Conservation (phyloP, 768 basidiomycete species). For the Psilocybe cubensis region DNA sequence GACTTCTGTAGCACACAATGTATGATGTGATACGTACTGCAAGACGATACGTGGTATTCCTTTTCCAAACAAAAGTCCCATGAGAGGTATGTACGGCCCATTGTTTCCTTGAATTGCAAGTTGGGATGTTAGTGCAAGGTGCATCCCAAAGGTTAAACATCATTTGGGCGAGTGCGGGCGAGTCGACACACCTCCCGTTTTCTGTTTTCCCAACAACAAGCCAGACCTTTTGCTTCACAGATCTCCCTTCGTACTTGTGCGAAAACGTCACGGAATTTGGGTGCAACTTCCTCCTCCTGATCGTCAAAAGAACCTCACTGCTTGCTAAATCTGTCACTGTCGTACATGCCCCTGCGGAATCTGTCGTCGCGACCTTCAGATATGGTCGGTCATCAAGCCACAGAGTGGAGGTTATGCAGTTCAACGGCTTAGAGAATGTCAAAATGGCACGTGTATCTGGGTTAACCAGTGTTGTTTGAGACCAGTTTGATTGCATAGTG, state of each 20-base stretch:
- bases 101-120: conserved; percentile 7
- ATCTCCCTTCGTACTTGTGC: conserved; percentile 19
- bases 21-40: conserved; percentile 10
- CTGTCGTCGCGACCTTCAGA: conserved; percentile 23
- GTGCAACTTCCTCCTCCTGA: conserved; percentile 19
- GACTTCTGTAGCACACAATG: neutral
- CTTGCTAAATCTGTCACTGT: conserved; percentile 22
- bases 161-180: no score
- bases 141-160: no score
- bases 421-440: conserved; percentile 22
- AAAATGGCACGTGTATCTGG: conserved; percentile 9
- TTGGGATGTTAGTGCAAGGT: no score
- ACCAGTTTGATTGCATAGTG: neutral
- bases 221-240: conserved; percentile 26
- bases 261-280: conserved; percentile 28
- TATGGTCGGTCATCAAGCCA: conserved; percentile 19
- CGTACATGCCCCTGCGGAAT: conserved; percentile 18
- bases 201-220: conserved; percentile 12
- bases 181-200: conserved; percentile 21
- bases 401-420: conserved; percentile 22
- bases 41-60: conserved; percentile 12
- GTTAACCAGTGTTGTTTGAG: conserved; percentile 17
- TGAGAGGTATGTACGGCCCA: conserved; percentile 8
- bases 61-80: conserved; percentile 20
- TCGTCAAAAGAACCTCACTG: conserved; percentile 18